Evolutionary conservation across 176 grass and related monocot species (phyloP).

Genomic region (Aegilops sharonensis): DNA sequence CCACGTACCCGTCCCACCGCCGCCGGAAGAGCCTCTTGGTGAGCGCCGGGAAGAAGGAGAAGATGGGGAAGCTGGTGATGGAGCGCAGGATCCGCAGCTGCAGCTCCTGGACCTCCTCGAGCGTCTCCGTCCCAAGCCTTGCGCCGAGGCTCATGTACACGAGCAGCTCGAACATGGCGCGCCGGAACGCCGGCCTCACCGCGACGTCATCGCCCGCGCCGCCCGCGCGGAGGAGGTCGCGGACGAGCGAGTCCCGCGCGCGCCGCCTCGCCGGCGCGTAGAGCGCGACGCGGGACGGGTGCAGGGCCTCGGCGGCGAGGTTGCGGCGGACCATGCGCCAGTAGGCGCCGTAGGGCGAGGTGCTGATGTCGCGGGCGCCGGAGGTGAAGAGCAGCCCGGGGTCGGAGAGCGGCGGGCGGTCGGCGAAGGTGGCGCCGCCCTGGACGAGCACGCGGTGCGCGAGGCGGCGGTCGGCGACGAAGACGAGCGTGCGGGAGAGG

Average conservation of each 20-base stretch:
- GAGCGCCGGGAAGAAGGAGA: conserved; percentile 41
- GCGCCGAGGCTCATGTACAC: conserved; percentile 68
- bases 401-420: conserved; percentile 25
- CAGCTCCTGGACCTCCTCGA: conserved; percentile 42
- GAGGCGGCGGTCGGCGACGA: conserved; percentile 47
- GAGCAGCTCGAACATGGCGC: conserved; percentile 60
- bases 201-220: not conserved
- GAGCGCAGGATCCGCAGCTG: not conserved
- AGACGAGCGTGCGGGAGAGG: conserved; percentile 39
- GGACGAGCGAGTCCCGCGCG: conserved; percentile 38
- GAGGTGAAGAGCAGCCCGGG: not conserved
- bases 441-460: conserved; percentile 48
- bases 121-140: conserved; percentile 2
- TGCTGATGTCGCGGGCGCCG: conserved; percentile 36
- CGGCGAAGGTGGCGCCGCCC: conserved; percentile 39
- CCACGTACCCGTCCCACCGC: not conserved
- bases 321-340: conserved; percentile 63
- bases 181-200: conserved; percentile 33
- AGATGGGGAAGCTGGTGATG: conserved; percentile 36
- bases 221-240: not conserved
- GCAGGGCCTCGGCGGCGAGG: conserved; percentile 41
- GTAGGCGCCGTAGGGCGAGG: conserved; percentile 36
- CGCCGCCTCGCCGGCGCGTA: conserved; percentile 27
- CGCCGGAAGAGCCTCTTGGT: not conserved
- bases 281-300: conserved; percentile 9